These are phyloP conservation scores for Cryptosporidium andersoni DNA, from an alignment of 169 alveolate species.

Conservation along the genomic window DNA sequence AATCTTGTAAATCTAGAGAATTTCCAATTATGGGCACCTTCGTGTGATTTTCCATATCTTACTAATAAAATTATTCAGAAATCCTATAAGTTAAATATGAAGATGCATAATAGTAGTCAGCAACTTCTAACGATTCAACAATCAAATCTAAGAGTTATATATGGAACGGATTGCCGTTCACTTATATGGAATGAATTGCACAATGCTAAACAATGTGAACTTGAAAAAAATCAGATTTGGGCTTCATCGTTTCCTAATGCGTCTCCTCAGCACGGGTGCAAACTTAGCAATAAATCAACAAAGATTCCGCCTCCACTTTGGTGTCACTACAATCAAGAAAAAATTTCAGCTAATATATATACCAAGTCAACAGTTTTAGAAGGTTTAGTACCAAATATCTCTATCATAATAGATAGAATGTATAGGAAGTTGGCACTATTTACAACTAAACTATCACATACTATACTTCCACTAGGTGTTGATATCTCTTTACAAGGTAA, in stretches of 20 bases:
- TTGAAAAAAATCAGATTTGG: background rate
- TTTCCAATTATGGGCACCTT: slow-evolving; percentile 48
- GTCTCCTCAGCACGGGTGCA: background rate
- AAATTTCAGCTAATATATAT: background rate
- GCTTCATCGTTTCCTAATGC: slow-evolving; percentile 24
- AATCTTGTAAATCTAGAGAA: too few relatives aligned
- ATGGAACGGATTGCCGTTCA: slow-evolving; percentile 38
- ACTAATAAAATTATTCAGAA: slow-evolving; percentile 20
- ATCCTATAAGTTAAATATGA: background rate
- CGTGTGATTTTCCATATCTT: slow-evolving; percentile 24
- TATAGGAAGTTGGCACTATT: slow-evolving; percentile 16
- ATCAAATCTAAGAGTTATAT: slow-evolving; percentile 1
- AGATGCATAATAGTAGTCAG: background rate
- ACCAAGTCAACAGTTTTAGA: background rate
- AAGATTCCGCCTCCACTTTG: background rate
- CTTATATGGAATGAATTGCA: slow-evolving; percentile 12
- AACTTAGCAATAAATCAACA: background rate
- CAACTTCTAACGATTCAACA: background rate
- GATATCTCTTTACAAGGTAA: slow-evolving; percentile 35
- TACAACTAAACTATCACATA: background rate
- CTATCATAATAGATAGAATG: background rate
- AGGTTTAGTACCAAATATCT: background rate
- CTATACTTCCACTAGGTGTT: background rate
- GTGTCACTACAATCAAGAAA: background rate
- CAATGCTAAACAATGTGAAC: background rate